Evolutionary conservation across 768 basidiomycete genomes (phyloP), one percentile per base, ranked within the genome.

Genomic region (Russula sp.): DNA sequence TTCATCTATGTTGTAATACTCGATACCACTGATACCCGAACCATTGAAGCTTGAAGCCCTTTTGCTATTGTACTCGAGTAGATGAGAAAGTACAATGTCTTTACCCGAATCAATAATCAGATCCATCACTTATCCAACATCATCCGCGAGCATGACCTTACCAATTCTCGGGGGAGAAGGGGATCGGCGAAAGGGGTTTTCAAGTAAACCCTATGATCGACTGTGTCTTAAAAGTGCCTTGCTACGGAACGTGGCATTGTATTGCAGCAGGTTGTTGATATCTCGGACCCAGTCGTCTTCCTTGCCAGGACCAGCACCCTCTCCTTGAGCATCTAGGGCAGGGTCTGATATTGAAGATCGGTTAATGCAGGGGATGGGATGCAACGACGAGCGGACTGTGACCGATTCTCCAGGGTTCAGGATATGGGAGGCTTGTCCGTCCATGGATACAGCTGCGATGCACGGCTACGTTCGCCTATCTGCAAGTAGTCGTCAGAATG

Each of bases 231-330:
- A 74, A 64, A 92, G 77, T n/a, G 89, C 90, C 75, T 93, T 93
- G 78, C 90, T 92, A 73, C 91, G 79, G 75, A 97, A 97, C 0
- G 94, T 93, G 32, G 92, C 92, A 69, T 97, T 97, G 77, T 96
- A 97, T 75, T 95, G 93, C 61, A 97, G 76, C 63, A 97, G 76
- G 69, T 93, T 94, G 74, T 96, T 96, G 75, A 97, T 97, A 72
- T 97, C 94, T 61, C 91, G 81, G n/a, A 95, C 93, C 94, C 94
- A 97, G 70, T 94, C 93, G 72, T 93, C 91, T 70, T 92, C 90
- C 71, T 89, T 90, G 13, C 90, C 88, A 30, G 86, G 89, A 10
- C 83, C 83, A 28, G 84, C 89, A 30, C 89, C 89, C 74, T 89
- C 87, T 55, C 77, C 79, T 26, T 70, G 69, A n/a, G 61, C 59